Percentiles rank a stretch among this genome's conserved stretches.
Evolutionary conservation across 2,329 filamentous ascomycete species (phyloP).

Genomic region (Fusarium dimerum): DNA sequence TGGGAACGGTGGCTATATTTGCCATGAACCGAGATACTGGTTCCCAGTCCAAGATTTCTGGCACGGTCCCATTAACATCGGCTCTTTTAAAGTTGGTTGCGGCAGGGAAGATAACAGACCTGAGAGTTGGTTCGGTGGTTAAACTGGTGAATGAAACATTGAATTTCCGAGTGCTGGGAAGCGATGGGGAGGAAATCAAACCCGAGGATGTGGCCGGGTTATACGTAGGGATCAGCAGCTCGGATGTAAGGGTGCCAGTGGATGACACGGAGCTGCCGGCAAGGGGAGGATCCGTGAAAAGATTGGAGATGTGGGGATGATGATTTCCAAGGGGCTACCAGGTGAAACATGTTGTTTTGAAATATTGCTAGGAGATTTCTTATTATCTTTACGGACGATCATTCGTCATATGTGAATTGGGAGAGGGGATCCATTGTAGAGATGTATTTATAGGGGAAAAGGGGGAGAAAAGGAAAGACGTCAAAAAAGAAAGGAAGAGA

Average conservation of each 20-base stretch:
- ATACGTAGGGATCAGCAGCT: slow-evolving; percentile 33
- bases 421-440: too few relatives aligned
- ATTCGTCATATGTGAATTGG: too few relatives aligned
- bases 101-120: slow-evolving; percentile 36
- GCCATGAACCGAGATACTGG: slow-evolving; percentile 40
- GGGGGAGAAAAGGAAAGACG: too few relatives aligned
- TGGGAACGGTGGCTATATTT: slow-evolving; percentile 63
- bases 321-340: background rate
- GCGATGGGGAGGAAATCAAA: slow-evolving; percentile 28
- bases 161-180: slow-evolving; percentile 33
- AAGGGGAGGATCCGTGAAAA: slow-evolving; percentile 27
- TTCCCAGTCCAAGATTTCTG: slow-evolving; percentile 42
- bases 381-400: too few relatives aligned
- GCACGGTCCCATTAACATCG: slow-evolving; percentile 54
- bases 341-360: too few relatives aligned
- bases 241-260: slow-evolving; percentile 29
- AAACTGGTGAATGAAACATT: slow-evolving; percentile 45
- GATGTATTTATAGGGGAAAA: too few relatives aligned
- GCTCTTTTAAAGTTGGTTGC: slow-evolving; percentile 46
- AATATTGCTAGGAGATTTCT: too few relatives aligned
- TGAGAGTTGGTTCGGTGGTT: slow-evolving; percentile 39
- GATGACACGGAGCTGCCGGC: slow-evolving; percentile 27
- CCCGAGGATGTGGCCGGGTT: slow-evolving; percentile 31
- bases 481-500: too few relatives aligned
- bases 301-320: slow-evolving; percentile 28